These are phyloP conservation scores for Sclerotinia borealis DNA, from an alignment of 2,329 filamentous ascomycete species.

Conservation along the genomic window DNA sequence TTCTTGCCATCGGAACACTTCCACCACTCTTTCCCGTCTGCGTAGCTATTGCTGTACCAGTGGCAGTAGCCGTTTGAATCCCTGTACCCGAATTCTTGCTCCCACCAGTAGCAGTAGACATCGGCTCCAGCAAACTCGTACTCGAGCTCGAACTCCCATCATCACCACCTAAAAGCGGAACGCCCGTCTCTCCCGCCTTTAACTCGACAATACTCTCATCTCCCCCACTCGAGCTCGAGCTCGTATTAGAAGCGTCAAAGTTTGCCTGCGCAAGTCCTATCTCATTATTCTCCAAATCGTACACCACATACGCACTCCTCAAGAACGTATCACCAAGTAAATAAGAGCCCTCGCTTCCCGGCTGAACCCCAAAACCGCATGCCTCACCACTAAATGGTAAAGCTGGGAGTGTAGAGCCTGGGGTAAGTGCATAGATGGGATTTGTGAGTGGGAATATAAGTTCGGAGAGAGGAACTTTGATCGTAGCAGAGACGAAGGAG, in stretches of 20 bases:
- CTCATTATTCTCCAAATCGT: constrained; percentile 44
- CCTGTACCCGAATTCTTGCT: neutral
- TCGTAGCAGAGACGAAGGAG: constrained; percentile 34
- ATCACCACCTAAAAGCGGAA: constrained; percentile 15
- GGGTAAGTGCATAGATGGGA: constrained; percentile 7
- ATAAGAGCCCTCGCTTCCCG: neutral
- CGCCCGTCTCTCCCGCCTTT: constrained; percentile 14
- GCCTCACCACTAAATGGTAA: constrained; percentile 28
- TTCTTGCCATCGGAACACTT: neutral
- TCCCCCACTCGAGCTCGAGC: neutral
- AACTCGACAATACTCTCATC: constrained; percentile 19
- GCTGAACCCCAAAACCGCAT: constrained; percentile 50
- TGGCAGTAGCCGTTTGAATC: no score
- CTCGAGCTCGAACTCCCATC: constrained; percentile 7
- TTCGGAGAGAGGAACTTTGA: constrained; percentile 41
- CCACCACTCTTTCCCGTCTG: neutral
- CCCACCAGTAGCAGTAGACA: neutral
- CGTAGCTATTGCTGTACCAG: neutral
- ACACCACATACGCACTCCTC: constrained; percentile 48
- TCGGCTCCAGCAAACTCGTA: neutral
- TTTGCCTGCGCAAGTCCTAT: constrained; percentile 44
- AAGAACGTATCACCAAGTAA: constrained; percentile 47
- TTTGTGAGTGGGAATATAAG: constrained; percentile 34
- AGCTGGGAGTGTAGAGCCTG: constrained; percentile 5
- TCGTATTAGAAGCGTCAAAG: constrained; percentile 33